These are phyloP conservation scores for Kwoniella mangroviensis DNA, from an alignment of 768 basidiomycete species.

Conservation along the genomic window DNA sequence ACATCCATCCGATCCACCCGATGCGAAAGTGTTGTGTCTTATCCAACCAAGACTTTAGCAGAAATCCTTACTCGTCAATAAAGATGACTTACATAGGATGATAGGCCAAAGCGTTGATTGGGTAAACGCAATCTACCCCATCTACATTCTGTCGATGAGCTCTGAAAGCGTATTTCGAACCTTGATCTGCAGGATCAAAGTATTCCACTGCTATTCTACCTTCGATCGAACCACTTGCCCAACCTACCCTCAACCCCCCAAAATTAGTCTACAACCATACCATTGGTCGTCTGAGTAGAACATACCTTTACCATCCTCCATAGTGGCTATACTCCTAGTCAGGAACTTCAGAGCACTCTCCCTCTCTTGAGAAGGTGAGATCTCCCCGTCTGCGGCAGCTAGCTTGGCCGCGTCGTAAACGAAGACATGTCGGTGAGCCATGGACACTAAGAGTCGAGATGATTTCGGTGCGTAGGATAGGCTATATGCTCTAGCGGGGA, in stretches of 20 bases:
- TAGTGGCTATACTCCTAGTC: conserved; percentile 87
- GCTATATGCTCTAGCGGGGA: conserved; percentile 84
- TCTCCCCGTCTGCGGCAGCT: conserved; percentile 49
- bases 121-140: conserved; percentile 93
- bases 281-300: not conserved
- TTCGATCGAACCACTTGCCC: conserved; percentile 90
- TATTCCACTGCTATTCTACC: conserved; percentile 97
- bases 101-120: conserved; percentile 92
- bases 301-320: conserved; percentile 87
- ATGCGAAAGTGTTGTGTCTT: conserved; percentile 91
- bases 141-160: conserved; percentile 90
- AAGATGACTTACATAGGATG: conserved; percentile 71
- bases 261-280: conserved; percentile 7
- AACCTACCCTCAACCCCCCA: conserved; percentile 64
- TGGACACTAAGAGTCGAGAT: conserved; percentile 82
- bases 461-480: conserved; percentile 72
- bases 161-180: conserved; percentile 94
- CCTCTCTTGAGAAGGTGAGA: conserved; percentile 73
- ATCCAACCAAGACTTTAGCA: not conserved
- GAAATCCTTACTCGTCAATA: not conserved
- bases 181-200: conserved; percentile 82
- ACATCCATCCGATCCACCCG: conserved; percentile 89
- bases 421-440: conserved; percentile 87
- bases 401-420: conserved; percentile 87
- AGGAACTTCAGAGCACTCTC: conserved; percentile 95